Evolutionary conservation across 2,329 filamentous ascomycete genomes (phyloP).

Genomic region (Pseudogymnoascus sp.): DNA sequence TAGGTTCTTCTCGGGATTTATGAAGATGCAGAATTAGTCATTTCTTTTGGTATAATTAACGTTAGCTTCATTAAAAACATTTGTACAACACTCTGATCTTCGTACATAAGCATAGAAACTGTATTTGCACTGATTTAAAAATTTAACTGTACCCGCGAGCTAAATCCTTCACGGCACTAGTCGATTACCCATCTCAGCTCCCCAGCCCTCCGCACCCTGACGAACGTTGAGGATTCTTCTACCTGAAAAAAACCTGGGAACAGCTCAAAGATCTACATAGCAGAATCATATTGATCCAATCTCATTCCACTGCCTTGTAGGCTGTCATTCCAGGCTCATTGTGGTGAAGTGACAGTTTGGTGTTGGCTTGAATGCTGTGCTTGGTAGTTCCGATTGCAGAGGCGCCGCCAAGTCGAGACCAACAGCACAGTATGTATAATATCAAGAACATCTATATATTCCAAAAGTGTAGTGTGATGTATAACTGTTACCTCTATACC

Average conservation of each 20-base stretch:
- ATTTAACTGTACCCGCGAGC: neutral
- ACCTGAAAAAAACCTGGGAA: too few relatives aligned
- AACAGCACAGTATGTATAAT: neutral
- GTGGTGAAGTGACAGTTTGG: too few relatives aligned
- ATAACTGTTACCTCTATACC: neutral
- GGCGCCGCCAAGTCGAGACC: too few relatives aligned
- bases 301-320: too few relatives aligned
- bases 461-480: neutral
- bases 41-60: neutral
- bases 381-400: neutral
- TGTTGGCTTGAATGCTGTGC: too few relatives aligned
- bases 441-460: neutral
- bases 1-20: constrained; percentile 15
- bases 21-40: constrained; percentile 6
- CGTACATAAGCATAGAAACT: neutral
- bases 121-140: neutral
- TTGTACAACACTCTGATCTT: neutral
- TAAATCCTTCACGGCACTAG: neutral
- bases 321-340: too few relatives aligned
- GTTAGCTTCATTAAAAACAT: neutral
- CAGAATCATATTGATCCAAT: too few relatives aligned
- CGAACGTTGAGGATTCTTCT: too few relatives aligned
- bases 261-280: too few relatives aligned
- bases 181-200: too few relatives aligned
- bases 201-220: too few relatives aligned